Evolutionary conservation across 1,284 basidiomycete species (phyloP).

Genomic region (Leccinum cinnamomeum): DNA sequence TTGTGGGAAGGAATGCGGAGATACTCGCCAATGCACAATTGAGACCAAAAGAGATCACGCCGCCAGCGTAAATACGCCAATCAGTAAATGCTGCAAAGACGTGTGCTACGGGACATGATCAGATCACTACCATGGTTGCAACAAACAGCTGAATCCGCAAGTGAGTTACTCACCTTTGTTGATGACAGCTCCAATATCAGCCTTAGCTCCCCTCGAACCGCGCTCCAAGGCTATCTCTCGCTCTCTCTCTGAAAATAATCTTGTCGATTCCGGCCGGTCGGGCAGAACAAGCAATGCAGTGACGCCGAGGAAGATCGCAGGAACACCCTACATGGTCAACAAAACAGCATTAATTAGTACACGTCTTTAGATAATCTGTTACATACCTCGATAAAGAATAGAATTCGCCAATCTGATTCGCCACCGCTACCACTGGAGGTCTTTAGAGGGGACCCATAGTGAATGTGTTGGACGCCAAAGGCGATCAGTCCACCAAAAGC

Average conservation of each 20-base stretch:
- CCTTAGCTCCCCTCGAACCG: constrained; percentile 67
- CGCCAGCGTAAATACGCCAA: constrained; percentile 62
- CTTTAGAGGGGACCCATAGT: constrained; percentile 31
- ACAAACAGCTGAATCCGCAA: neutral
- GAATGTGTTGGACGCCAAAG: constrained; percentile 64
- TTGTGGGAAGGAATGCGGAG: constrained; percentile 83
- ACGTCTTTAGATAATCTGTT: neutral
- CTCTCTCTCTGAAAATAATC: constrained; percentile 67
- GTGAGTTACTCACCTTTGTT: constrained; percentile 53
- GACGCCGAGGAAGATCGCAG: constrained; percentile 70
- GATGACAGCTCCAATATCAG: constrained; percentile 65
- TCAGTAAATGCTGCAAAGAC: constrained; percentile 64
- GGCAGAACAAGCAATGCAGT: constrained; percentile 68
- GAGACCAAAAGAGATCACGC: constrained; percentile 73
- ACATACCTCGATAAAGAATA: constrained; percentile 75
- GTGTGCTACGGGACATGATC: constrained; percentile 45
- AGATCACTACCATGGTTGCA: neutral
- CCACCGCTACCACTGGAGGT: constrained; percentile 29
- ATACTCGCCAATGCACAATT: constrained; percentile 80
- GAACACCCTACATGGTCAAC: constrained; percentile 49
- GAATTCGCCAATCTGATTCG: constrained; percentile 57
- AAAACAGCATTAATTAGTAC: neutral
- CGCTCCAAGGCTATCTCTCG: constrained; percentile 71
- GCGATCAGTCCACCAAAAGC: constrained; percentile 79
- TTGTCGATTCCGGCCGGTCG: constrained; percentile 74